Evolutionary conservation across 2,329 filamentous ascomycete species (phyloP), one percentile per base, ranked within the genome.

Genomic region (Neonectria magnoliae): DNA sequence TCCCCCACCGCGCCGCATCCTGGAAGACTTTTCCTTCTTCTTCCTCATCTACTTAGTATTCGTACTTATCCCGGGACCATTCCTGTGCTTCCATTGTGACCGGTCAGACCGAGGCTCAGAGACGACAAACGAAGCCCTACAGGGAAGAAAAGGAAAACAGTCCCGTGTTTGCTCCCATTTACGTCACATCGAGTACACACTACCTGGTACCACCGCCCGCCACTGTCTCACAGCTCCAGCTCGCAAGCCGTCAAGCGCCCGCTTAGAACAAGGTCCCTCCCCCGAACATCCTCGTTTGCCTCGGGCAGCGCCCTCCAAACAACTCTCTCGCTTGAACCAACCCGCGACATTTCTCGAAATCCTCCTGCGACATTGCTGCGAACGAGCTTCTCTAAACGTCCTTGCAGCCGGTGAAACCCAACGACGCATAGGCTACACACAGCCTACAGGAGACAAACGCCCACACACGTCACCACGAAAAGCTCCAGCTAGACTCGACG

Each of bases 141-240:
- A 25, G 62, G 64, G 53, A 60, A 62, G 68, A 55, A 59, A 27
- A 64, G 45, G 25, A 18, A 44, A 41, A 48, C 18, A 2, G 14
- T 8, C n/a, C 44, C 22, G 33, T 72, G 57, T 62, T 73, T 71
- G 65, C 67, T 67, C 69, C 60, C n/a, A n/a, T 10, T 60, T 72
- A 59, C 58, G 31, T 45, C 51, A 42, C 54, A 63, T 67, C 56
- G 57, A 60, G 51, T 44, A 31, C 25, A 25, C 25, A 25, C 25
- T 25, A 25, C 25, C 48, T 29, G 18, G 27, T 53, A 50, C 27
- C 36, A 20, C 22, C 42, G 45, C 41, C 10, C 44, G 20, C 13
- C 18, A 45, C 41, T 18, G 29, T 60, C 50, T 55, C 57, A 45
- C 50, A 60, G 25, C 18, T 25, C 25, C 25, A 25, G 25, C 25